Evolutionary conservation across 1,284 basidiomycete species (phyloP), one percentile per base, ranked within the genome.

Genomic region (Takashimella tepidaria): DNA sequence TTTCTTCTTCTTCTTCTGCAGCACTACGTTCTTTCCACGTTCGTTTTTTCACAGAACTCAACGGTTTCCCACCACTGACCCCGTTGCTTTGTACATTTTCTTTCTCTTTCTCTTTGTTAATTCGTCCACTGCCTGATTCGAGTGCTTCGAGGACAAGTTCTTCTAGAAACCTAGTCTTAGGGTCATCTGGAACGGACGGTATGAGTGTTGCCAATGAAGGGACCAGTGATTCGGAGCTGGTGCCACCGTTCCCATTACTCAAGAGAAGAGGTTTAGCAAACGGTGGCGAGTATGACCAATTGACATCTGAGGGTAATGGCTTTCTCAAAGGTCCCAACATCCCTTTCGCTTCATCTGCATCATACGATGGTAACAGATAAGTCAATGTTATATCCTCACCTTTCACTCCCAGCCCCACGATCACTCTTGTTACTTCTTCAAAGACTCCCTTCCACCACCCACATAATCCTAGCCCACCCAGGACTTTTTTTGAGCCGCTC

Each of bases 121-220:
- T 45, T 22, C 43, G 46, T 20, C 12, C 78, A 78, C 5, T 76
- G 65, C 13, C 82, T 79, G 70, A 86, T 82, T 84, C 45, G 54
- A 59, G 43, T 51, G 45, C 49, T 83, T 65, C 61, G 21, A 47
- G 51, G 13, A 72, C 88, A 47, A 95, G 83, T 69, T 93, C 90
- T 67, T 89, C 87, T 68, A 96, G 75, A 72, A 96, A 96, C 20
- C 92, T 82, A 51, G 88, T 84, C 72, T 96, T 96, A 1, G 92
- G 92, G 72, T 95, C 91, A 67, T 97, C 92, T 19, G 91, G 88
- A 66, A 96, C 90, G 51, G 82, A 85, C 2, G 92, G 92, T 21
- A 96, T 86, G 50, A 83, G 81, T 46, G 84, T 81, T 0, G 88
- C 88, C 21, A 95, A 75, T 3, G 51, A 26, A 49, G 49, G 4